Evolutionary conservation across 2,329 filamentous ascomycete species (phyloP).

Genomic region (Chaetomiaceae sp.): DNA sequence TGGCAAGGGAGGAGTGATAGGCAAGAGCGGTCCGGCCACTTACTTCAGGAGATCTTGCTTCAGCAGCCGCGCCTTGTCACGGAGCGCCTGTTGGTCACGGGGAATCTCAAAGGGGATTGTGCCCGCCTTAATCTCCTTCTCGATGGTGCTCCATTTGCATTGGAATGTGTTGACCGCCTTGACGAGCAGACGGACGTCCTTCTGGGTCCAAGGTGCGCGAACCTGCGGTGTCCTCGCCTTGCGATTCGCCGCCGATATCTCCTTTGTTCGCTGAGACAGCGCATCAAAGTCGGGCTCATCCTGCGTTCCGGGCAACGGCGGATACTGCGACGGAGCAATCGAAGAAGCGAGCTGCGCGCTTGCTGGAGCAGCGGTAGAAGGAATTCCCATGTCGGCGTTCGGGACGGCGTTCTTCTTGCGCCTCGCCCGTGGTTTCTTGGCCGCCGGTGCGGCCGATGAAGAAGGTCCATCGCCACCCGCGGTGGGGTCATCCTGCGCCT

Average conservation of each 20-base stretch:
- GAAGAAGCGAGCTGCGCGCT: slow-evolving; percentile 7
- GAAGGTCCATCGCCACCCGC: slow-evolving; percentile 1
- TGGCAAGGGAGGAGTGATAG: background rate
- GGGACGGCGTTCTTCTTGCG: slow-evolving; percentile 19
- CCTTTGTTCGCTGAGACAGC: slow-evolving; percentile 26
- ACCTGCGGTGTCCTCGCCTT: slow-evolving; percentile 33
- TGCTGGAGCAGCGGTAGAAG: slow-evolving; percentile 3
- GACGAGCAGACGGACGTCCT: slow-evolving; percentile 41
- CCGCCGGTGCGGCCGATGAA: slow-evolving; percentile 2
- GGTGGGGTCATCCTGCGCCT: slow-evolving; percentile 3
- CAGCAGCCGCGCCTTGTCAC: slow-evolving; percentile 55
- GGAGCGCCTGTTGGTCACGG: slow-evolving; percentile 52
- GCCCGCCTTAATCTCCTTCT: slow-evolving; percentile 29
- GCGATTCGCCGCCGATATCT: slow-evolving; percentile 29
- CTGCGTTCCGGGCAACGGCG: slow-evolving; percentile 18
- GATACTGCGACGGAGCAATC: slow-evolving; percentile 20
- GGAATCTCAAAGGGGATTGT: slow-evolving; percentile 37
- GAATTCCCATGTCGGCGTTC: slow-evolving; percentile 9
- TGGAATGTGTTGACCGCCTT: slow-evolving; percentile 37
- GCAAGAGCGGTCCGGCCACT: slow-evolving; percentile 15
- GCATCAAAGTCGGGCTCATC: slow-evolving; percentile 27
- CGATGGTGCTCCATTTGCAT: slow-evolving; percentile 40
- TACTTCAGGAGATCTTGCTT: slow-evolving; percentile 50
- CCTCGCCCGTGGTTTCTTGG: slow-evolving; percentile 20
- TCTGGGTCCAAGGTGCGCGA: slow-evolving; percentile 39